Conservation (phyloP, 2,329 filamentous ascomycete genomes). For the Ophiostoma triangulosporum region DNA sequence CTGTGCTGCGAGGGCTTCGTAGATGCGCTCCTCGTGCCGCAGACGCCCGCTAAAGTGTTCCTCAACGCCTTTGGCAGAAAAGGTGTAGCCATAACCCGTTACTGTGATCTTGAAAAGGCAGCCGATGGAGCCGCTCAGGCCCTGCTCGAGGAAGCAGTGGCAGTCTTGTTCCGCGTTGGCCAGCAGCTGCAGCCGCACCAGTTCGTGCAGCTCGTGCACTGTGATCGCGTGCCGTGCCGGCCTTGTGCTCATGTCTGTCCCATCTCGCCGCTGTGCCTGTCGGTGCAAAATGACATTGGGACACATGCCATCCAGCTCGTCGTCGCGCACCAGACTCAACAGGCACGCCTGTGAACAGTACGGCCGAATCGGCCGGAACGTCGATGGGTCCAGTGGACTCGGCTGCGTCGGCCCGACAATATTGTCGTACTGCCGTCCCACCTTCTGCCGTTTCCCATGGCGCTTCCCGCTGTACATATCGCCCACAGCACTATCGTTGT, state of each 20-base stretch:
- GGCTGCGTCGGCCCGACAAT: too few species aligned
- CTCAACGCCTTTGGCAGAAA: constrained; percentile 9
- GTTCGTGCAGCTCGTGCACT: constrained; percentile 1
- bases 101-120: constrained; percentile 10
- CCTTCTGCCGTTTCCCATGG: too few species aligned
- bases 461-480: too few species aligned
- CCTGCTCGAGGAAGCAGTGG: background rate
- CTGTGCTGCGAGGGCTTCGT: constrained; percentile 1
- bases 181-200: constrained; percentile 6
- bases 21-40: constrained; percentile 7
- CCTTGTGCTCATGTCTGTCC: background rate
- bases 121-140: constrained; percentile 9
- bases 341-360: constrained; percentile 12
- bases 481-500: too few species aligned
- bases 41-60: background rate
- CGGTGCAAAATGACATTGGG: constrained; percentile 5
- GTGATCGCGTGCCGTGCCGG: constrained; percentile 4
- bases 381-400: constrained; percentile 5
- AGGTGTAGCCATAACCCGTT: constrained; percentile 9
- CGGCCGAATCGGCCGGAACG: background rate
- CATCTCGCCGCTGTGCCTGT: background rate
- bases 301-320: constrained; percentile 2
- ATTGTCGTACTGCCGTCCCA: too few species aligned
- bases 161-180: constrained; percentile 8
- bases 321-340: constrained; percentile 3